Evolutionary conservation across 768 basidiomycete genomes (phyloP).

Genomic region (Lenzites betulinus): DNA sequence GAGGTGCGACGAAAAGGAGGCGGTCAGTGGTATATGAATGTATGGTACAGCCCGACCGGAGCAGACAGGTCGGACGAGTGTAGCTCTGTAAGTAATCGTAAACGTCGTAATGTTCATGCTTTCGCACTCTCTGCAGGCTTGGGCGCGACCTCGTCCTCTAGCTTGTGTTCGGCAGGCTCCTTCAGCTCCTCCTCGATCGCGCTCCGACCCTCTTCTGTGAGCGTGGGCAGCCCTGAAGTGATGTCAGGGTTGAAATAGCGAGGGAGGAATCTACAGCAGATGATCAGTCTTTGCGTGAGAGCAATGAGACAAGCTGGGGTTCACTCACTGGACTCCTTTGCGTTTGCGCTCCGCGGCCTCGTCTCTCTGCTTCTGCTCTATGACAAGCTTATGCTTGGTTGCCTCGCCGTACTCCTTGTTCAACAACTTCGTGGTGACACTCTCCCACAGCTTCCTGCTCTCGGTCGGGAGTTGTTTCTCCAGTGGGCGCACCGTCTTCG

Average conservation of each 20-base stretch:
- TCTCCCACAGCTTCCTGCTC: slow-evolving; percentile 87
- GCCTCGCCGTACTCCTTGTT: slow-evolving; percentile 90
- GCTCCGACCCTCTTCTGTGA: slow-evolving; percentile 69
- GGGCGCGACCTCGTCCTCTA: slow-evolving; percentile 11
- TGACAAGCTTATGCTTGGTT: slow-evolving; percentile 85
- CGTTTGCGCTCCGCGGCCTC: slow-evolving; percentile 84
- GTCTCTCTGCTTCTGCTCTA: slow-evolving; percentile 94
- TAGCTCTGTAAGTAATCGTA: neutral
- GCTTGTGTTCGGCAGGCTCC: slow-evolving; percentile 26
- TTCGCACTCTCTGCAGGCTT: neutral
- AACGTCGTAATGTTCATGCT: slow-evolving; percentile 13
- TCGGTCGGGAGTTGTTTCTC: slow-evolving; percentile 78
- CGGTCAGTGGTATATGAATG: slow-evolving; percentile 15
- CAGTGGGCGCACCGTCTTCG: slow-evolving; percentile 84
- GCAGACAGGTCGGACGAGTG: neutral
- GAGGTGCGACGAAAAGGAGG: slow-evolving; percentile 8
- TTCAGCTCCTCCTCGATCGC: slow-evolving; percentile 75
- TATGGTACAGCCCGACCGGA: slow-evolving; percentile 10
- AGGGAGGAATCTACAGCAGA: slow-evolving; percentile 60
- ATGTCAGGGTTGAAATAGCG: slow-evolving; percentile 74
- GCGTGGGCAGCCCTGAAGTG: slow-evolving; percentile 60
- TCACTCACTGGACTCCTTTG: slow-evolving; percentile 73
- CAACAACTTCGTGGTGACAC: slow-evolving; percentile 71
- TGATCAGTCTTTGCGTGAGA: neutral
- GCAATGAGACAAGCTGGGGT: neutral